Conservation (phyloP, 768 basidiomycete genomes). For the Sutorius australiensis region DNA sequence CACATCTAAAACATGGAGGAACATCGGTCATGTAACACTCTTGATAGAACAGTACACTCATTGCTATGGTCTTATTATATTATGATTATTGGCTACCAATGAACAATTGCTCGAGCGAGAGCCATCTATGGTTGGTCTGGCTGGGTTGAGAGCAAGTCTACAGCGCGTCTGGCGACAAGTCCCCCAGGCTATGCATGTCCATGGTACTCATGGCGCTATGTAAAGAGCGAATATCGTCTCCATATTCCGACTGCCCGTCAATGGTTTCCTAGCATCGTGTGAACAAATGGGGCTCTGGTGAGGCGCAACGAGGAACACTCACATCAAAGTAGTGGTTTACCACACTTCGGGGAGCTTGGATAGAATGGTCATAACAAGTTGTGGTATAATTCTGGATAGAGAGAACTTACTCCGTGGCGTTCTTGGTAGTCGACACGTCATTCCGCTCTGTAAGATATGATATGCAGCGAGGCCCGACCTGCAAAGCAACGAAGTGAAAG, state of each 20-base stretch:
- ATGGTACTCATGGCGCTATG: conserved; percentile 56
- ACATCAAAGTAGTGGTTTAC: conserved; percentile 95
- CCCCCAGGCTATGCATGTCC: conserved; percentile 57
- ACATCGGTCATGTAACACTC: conserved; percentile 34
- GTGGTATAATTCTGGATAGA: background rate
- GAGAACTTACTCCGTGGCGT: conserved; percentile 81
- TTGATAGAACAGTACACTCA: conserved; percentile 36
- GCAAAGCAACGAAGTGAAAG: background rate
- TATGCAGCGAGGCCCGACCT: conserved; percentile 90
- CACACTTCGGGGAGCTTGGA: conserved; percentile 76
- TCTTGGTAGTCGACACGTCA: conserved; percentile 84
- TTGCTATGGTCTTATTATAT: conserved; percentile 31
- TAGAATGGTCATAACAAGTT: conserved; percentile 2
- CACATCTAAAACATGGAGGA: conserved; percentile 34
- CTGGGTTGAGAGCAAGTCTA: conserved; percentile 26
- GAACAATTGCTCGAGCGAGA: background rate
- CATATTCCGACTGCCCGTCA: conserved; percentile 67
- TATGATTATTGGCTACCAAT: conserved; percentile 22
- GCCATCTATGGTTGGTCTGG: background rate
- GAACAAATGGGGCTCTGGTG: background rate
- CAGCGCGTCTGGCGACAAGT: conserved; percentile 69
- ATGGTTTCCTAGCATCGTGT: conserved; percentile 57
- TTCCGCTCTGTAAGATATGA: conserved; percentile 87
- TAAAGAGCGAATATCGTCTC: conserved; percentile 63
- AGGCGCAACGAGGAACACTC: conserved; percentile 23